Conservation (phyloP, 78 protist genomes). For the Dictyostelium discoideum region dicty_2.7 NC_007090.3:250001-250500, state of each 20-base stretch:
- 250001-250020: constrained; percentile 33
- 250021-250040: neutral
- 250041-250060: constrained; percentile 3
- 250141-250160: neutral
- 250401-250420: constrained; percentile 14
- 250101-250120: constrained; percentile 59
- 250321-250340: constrained; percentile 76
- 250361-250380: constrained; percentile 10
- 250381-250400: constrained; percentile 67
- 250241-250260: constrained; percentile 51
- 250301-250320: constrained; percentile 7
- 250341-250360: constrained; percentile 30
- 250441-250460: constrained; percentile 41
- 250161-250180: constrained; percentile 8
- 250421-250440: constrained; percentile 13
- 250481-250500: constrained; percentile 13
- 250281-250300: constrained; percentile 9
- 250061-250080: neutral
- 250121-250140: constrained; percentile 40
- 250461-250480: constrained; percentile 25
- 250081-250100: constrained; percentile 56
- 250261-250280: constrained; percentile 35
- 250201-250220: constrained; percentile 63
- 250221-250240: constrained; percentile 40
- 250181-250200: constrained; percentile 14